Percentiles rank a stretch among this genome's conserved stretches.
phyloP scores from a whole-genome alignment of 2,329 filamentous ascomycete species.

The Penicillium sp. region DNA sequence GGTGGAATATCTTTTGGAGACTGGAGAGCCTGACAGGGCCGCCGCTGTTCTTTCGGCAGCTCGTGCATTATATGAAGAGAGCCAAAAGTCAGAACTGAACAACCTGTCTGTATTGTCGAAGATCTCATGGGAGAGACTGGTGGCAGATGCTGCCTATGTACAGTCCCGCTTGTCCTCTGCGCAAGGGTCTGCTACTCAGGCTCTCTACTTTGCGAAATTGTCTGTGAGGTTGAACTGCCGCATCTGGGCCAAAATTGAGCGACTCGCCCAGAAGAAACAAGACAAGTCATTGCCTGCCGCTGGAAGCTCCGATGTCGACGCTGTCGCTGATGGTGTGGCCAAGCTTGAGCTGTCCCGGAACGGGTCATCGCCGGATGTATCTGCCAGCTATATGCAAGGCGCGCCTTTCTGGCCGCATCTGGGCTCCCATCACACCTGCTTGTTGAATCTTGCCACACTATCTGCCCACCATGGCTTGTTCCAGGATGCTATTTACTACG shows the following conservation, averaged over 20 bases:
- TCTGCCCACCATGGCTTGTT: constrained; percentile 83
- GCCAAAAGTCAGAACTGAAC: constrained; percentile 29
- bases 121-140: constrained; percentile 50
- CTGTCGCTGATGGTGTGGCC: constrained; percentile 39
- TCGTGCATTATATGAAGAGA: constrained; percentile 33
- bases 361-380: constrained; percentile 36
- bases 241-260: constrained; percentile 52
- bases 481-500: constrained; percentile 82
- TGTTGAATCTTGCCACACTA: constrained; percentile 70
- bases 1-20: constrained; percentile 68
- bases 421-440: constrained; percentile 65
- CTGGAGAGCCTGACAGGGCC: constrained; percentile 63
- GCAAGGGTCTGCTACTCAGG: constrained; percentile 45
- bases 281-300: constrained; percentile 25
- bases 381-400: constrained; percentile 50
- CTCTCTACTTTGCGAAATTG: constrained; percentile 48
- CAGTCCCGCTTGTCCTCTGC: constrained; percentile 64
- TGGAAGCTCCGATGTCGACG: constrained; percentile 33
- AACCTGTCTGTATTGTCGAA: constrained; percentile 40
- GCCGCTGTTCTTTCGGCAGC: constrained; percentile 34
- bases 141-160: constrained; percentile 60
- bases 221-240: constrained; percentile 50
- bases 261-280: constrained; percentile 37
- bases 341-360: constrained; percentile 39
- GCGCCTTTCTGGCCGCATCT: constrained; percentile 78